A percentile compares a stretch with the other conserved stretches of the same genome.
Evolutionary conservation across 1,284 basidiomycete species (phyloP).

Genomic region (Kalmanozyma brasiliensis): DNA sequence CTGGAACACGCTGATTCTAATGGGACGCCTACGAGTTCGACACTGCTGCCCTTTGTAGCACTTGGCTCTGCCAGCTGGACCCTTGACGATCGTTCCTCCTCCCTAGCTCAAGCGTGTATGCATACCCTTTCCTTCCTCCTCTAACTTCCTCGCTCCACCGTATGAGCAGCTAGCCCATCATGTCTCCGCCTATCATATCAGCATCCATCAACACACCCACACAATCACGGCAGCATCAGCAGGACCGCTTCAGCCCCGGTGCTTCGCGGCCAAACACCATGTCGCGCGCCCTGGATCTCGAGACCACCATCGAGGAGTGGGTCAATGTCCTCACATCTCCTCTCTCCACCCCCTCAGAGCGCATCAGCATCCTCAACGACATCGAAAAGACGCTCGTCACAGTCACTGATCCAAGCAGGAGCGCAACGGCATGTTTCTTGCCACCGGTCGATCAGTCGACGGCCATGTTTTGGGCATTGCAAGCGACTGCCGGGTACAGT

Average conservation of each 20-base stretch:
- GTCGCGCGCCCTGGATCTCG: constrained; percentile 20
- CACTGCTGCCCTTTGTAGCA: too few relatives aligned
- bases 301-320: constrained; percentile 29
- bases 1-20: too few relatives aligned
- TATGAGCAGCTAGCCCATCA: constrained; percentile 10
- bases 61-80: too few relatives aligned
- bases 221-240: constrained; percentile 1
- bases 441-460: constrained; percentile 13
- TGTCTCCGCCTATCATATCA: constrained; percentile 28
- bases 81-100: too few relatives aligned
- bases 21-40: constrained; percentile 3
- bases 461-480: constrained; percentile 37
- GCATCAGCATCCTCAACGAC: constrained; percentile 29
- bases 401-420: constrained; percentile 6
- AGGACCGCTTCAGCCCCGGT: constrained; percentile 23
- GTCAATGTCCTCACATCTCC: constrained; percentile 34
- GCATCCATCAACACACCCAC: constrained; percentile 5
- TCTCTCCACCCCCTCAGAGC: constrained; percentile 28
- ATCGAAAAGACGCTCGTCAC: constrained; percentile 38
- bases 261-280: constrained; percentile 30
- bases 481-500: constrained; percentile 29
- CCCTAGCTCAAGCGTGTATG: not conserved
- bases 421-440: constrained; percentile 2
- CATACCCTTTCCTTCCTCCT: not conserved
- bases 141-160: not conserved